Evolutionary conservation across 139 green algal genomes (phyloP).

Genomic region (Chlamydomonas eustigma): DNA sequence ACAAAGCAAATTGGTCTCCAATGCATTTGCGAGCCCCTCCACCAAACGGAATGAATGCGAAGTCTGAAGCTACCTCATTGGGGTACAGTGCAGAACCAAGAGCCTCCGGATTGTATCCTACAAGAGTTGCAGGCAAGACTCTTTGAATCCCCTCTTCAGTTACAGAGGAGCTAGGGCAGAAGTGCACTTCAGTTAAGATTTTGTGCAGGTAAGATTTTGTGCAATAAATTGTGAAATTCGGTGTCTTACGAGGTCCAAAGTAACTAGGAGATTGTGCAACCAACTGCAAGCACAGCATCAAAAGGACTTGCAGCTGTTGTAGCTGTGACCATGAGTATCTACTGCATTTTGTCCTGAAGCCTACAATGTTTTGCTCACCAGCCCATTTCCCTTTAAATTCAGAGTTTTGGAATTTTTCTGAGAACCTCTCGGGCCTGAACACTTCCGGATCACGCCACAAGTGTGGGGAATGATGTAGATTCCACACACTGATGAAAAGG

Average conservation of each 20-base stretch:
- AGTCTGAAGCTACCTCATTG: constrained; percentile 92
- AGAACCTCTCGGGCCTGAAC: constrained; percentile 91
- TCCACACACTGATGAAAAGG: constrained; percentile 98
- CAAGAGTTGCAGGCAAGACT: background rate
- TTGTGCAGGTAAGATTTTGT: no score
- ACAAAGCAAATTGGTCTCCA: constrained; percentile 96
- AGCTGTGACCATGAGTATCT: no score
- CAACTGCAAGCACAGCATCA: no score
- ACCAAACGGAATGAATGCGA: constrained; percentile 97
- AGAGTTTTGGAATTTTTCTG: constrained; percentile 46
- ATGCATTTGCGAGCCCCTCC: constrained; percentile 94
- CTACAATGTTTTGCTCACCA: no score
- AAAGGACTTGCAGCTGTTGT: no score
- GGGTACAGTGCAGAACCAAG: constrained; percentile 76
- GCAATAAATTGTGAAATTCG: no score
- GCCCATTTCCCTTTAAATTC: constrained; percentile 51
- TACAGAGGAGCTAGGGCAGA: no score
- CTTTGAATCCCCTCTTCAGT: no score
- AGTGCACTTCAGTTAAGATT: no score
- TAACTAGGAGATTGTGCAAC: no score
- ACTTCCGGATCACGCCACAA: constrained; percentile 91
- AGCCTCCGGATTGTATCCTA: constrained; percentile 63
- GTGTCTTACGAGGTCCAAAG: no score
- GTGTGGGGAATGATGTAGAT: constrained; percentile 92
- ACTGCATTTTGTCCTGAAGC: no score